Evolutionary conservation across 495 filamentous ascomycete genomes (phyloP).

Genomic region (Penicillium mononematosum): DNA sequence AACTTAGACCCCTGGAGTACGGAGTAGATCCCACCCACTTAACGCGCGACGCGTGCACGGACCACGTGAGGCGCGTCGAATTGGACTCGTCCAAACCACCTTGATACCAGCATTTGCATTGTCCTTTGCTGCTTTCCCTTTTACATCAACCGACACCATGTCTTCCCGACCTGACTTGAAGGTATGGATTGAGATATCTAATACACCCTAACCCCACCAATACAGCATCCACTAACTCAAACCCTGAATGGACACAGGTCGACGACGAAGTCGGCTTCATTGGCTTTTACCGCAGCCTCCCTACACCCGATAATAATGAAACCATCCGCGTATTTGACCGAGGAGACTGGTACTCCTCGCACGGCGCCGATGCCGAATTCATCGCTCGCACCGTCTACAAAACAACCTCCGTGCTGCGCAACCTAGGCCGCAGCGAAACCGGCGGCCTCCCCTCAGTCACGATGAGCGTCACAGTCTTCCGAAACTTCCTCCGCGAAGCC

Average conservation of each 20-base stretch:
- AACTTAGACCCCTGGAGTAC: background rate
- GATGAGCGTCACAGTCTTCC: conserved; percentile 88
- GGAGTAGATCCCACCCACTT: conserved; percentile 23
- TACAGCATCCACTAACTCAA: conserved; percentile 5
- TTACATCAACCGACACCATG: conserved; percentile 54
- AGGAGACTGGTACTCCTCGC: conserved; percentile 92
- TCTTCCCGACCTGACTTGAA: conserved; percentile 89
- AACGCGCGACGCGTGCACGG: conserved; percentile 43
- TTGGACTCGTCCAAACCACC: conserved; percentile 17
- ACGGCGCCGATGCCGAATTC: conserved; percentile 88
- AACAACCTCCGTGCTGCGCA: conserved; percentile 90
- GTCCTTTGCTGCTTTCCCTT: conserved; percentile 10
- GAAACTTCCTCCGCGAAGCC: conserved; percentile 92
- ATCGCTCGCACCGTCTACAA: conserved; percentile 95
- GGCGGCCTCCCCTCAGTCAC: conserved; percentile 88
- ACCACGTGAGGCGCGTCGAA: conserved; percentile 33
- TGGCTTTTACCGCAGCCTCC: conserved; percentile 82
- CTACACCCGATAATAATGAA: conserved; percentile 59
- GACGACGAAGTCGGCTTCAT: conserved; percentile 97
- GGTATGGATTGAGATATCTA: conserved; percentile 40
- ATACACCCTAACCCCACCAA: background rate
- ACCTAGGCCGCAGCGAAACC: conserved; percentile 78
- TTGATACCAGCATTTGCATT: conserved; percentile 4
- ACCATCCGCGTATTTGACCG: conserved; percentile 86
- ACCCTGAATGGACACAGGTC: conserved; percentile 52